phyloP scores from a whole-genome alignment of 257 asterid genomes.

The Scutellaria galericulata region DNA sequence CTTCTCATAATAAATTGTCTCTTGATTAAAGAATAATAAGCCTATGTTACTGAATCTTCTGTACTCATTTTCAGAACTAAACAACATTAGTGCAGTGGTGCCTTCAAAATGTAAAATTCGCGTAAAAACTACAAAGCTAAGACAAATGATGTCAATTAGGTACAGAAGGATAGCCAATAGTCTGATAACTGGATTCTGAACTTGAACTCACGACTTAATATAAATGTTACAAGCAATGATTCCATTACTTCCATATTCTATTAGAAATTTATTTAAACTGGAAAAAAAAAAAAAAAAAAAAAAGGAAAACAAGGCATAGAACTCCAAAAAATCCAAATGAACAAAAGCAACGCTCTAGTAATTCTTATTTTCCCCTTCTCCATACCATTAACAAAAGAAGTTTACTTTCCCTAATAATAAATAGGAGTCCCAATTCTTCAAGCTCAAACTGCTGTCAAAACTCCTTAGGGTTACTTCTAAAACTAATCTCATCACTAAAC shows the following conservation, averaged over 20 bases:
- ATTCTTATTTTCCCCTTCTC: background rate
- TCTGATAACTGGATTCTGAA: background rate
- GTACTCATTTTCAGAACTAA: background rate
- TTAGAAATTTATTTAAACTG: background rate
- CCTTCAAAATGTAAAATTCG: conserved; percentile 14
- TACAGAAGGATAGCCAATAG: background rate
- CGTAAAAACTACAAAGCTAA: background rate
- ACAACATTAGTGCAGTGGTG: conserved; percentile 7
- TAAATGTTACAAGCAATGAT: conserved; percentile 15
- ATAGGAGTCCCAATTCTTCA: conserved; percentile 22
- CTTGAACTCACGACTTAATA: background rate
- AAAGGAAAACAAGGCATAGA: background rate
- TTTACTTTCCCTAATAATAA: background rate
- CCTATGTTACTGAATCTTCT: conserved; percentile 20
- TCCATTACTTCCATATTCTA: background rate
- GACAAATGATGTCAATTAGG: background rate
- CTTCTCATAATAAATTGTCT: conserved; percentile 11
- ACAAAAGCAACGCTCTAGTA: background rate
- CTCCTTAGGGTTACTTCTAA: background rate
- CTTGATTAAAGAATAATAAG: background rate
- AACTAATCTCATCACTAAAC: conserved; percentile 21
- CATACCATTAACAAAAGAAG: conserved; percentile 1
- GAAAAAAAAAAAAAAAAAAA: background rate
- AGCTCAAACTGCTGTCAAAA: conserved; percentile 28
- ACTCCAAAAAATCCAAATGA: conserved; percentile 5